Evolutionary conservation across 148 eudicot species (phyloP), one percentile per base, ranked within the genome.

Genomic region (Rhododendron henanense): DNA sequence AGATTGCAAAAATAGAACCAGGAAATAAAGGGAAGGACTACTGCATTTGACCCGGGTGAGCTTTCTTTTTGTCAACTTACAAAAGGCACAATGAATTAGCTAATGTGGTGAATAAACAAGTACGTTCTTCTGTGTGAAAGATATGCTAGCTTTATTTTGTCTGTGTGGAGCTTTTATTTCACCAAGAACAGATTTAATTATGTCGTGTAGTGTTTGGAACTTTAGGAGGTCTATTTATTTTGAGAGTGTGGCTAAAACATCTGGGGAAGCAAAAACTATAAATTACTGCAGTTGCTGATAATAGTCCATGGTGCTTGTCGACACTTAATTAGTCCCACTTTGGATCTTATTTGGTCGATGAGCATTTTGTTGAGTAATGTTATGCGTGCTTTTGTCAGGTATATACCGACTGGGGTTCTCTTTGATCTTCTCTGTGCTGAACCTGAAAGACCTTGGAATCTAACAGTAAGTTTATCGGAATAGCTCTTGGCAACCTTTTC

Each of bases 401-500:
- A 95, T 85, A 92, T 97, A 81, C 99, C 99, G 25, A 97, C 98
- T 10, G 98, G 99, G 35, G 97, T 94, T 67, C 96, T 97, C 61
- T 97, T 95, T 93, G 99, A 97, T 69, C 37, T 69, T 69, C 75
- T 69, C 75, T 69, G 75, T 31, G 75, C 75, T 31, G 75, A 69
- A 87, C 98, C 99, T 73, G 98, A 95, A 90, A 92, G 98, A 88
- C 98, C 98, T 65, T 97, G 99, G 99, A 95, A 97, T 86, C 89
- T 97, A 71, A 95, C 98, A 74, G 99, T 96, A 53, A 73, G 55
- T 18, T 84, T 73, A 35, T 28, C n/a, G 14, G 11, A 53, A 73
- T 73, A 33, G 65, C 55, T 71, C 79, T 71, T 21, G 35, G 80
- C 33, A 74, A 33, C 50, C 59, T 50, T 28, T 9, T 21, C 31